These are phyloP conservation scores for Daldinia grandis DNA, from an alignment of 495 filamentous ascomycete genomes.

Conservation along the genomic window DNA sequence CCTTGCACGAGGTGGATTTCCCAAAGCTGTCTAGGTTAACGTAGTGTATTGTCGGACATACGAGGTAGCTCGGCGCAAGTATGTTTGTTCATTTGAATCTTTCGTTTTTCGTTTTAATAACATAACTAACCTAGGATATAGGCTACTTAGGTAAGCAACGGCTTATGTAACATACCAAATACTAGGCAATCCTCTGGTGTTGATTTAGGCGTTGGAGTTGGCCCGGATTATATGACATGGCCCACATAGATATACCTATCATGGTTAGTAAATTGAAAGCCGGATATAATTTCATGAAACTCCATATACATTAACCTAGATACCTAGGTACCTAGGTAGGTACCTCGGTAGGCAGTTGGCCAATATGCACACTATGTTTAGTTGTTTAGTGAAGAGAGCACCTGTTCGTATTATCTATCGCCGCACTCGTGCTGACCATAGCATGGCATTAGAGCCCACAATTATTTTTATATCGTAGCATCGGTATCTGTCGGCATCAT, in stretches of 20 bases:
- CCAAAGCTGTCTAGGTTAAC: background rate
- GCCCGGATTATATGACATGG: background rate
- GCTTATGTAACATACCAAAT: background rate
- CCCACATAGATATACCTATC: background rate
- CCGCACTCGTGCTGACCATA: background rate
- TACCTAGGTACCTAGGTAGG: too few relatives aligned
- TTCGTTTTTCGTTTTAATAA: too few relatives aligned
- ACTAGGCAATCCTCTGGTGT: background rate
- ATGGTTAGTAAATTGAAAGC: background rate
- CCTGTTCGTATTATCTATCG: background rate
- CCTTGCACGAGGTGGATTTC: background rate
- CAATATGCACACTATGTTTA: background rate
- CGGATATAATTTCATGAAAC: background rate
- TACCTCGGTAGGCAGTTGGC: too few relatives aligned
- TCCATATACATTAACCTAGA: too few relatives aligned
- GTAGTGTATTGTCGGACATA: background rate
- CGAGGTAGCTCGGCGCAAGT: background rate
- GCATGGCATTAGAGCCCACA: conserved; percentile 3
- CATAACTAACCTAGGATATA: too few relatives aligned
- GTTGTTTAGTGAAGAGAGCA: background rate
- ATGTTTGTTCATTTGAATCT: too few relatives aligned
- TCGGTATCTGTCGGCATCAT: background rate
- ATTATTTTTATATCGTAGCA: conserved; percentile 1
- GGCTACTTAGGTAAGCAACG: too few relatives aligned
- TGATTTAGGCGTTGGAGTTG: conserved; percentile 23